phyloP scores from a whole-genome alignment of 2,329 filamentous ascomycete genomes.

The Bretziella fagacearum region DNA sequence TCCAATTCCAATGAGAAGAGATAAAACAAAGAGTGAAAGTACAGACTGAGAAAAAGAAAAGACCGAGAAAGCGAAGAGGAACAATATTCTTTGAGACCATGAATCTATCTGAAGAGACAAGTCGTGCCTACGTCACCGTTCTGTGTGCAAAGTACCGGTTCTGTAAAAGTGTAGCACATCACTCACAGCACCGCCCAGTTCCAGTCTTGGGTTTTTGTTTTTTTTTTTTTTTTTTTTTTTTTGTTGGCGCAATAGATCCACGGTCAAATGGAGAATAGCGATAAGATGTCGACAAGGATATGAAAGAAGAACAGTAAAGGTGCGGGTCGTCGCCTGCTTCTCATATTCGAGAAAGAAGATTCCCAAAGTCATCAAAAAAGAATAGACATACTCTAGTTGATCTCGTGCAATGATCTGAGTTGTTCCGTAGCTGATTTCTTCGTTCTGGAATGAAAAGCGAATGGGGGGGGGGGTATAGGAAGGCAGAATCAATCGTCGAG shows the following conservation, averaged over 20 bases:
- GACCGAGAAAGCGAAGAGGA: not conserved
- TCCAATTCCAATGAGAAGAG: no score
- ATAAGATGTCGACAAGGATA: no score
- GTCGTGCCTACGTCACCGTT: not conserved
- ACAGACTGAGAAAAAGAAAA: conserved; percentile 1
- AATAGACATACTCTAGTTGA: no score
- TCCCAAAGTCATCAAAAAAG: no score
- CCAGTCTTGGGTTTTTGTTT: no score
- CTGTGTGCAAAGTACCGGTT: conserved; percentile 1
- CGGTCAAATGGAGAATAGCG: no score
- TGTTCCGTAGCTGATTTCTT: not conserved
- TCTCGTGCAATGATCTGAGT: no score
- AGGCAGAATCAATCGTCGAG: conserved; percentile 5
- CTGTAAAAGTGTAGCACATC: not conserved
- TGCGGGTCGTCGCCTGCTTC: no score
- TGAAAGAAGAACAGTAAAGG: no score
- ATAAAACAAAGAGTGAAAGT: not conserved
- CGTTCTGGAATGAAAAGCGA: not conserved
- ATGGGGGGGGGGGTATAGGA: conserved; percentile 4
- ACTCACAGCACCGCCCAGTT: not conserved
- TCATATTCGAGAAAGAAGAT: no score
- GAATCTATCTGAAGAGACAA: not conserved
- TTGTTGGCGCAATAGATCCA: no score
- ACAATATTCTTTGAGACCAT: conserved; percentile 2
- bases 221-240: no score